A percentile compares a stretch with the other conserved stretches of the same genome.
Evolutionary conservation across 164 flowering plant genomes (phyloP).

Genomic region (Nymphaea colorata): DNA sequence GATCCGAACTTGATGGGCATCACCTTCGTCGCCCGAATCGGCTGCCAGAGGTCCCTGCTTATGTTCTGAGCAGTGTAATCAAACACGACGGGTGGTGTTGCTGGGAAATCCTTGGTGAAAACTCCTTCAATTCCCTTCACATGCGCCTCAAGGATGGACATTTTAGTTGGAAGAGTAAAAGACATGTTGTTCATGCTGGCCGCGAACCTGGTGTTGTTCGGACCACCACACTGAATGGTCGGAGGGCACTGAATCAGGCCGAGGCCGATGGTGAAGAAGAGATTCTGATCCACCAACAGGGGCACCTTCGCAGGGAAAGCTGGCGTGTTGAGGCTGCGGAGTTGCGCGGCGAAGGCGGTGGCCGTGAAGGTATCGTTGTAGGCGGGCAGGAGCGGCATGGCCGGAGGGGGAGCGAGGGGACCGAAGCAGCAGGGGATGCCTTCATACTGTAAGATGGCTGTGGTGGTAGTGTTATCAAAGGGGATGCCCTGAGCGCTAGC

Average conservation of each 20-base stretch:
- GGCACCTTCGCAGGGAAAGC: conserved; percentile 29
- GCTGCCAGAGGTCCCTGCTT: conserved; percentile 56
- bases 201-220: conserved; percentile 78
- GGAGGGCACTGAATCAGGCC: conserved; percentile 55
- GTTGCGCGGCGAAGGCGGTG: conserved; percentile 31
- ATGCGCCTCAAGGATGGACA: conserved; percentile 46
- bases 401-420: conserved; percentile 27
- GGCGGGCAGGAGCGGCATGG: conserved; percentile 46
- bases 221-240: conserved; percentile 63
- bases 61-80: conserved; percentile 70
- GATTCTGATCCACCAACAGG: conserved; percentile 31
- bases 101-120: conserved; percentile 65
- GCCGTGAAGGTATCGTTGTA: conserved; percentile 62
- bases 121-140: conserved; percentile 41
- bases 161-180: conserved; percentile 53
- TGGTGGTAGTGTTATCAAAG: conserved; percentile 87
- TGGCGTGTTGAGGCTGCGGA: conserved; percentile 20
- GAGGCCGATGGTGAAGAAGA: conserved; percentile 69
- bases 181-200: conserved; percentile 92
- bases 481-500: conserved; percentile 40
- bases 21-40: conserved; percentile 42
- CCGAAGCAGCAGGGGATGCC: conserved; percentile 17
- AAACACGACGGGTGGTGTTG: conserved; percentile 46
- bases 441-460: conserved; percentile 68
- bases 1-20: conserved; percentile 54